Evolutionary conservation across 805 yeast genomes (phyloP).

Genomic region (Saitoella complicata): DNA sequence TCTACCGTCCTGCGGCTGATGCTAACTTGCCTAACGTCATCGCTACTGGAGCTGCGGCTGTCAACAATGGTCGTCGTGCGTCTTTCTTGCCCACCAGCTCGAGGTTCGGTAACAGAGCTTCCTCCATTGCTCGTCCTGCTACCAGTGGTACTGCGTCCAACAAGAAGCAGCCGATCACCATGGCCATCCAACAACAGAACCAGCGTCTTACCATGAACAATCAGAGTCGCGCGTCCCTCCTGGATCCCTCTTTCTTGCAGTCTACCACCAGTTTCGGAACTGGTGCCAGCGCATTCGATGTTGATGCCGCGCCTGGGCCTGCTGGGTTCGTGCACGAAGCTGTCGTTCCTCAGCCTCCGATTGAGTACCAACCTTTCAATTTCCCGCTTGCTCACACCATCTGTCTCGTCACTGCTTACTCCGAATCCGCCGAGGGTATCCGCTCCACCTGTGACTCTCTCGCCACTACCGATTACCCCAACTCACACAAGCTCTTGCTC

Average conservation of each 20-base stretch:
- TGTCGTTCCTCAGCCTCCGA: constrained; percentile 82
- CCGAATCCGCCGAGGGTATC: constrained; percentile 77
- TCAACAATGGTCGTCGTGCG: too few relatives aligned
- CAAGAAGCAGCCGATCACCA: too few relatives aligned
- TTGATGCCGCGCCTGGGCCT: neutral
- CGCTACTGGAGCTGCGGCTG: constrained; percentile 1
- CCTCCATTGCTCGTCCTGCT: too few relatives aligned
- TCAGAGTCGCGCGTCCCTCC: too few relatives aligned
- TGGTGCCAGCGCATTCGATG: constrained; percentile 2
- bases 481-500: constrained; percentile 75
- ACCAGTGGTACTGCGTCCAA: too few relatives aligned
- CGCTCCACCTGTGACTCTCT: constrained; percentile 82
- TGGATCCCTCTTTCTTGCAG: too few relatives aligned
- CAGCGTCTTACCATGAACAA: too few relatives aligned
- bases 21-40: constrained; percentile 8
- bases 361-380: constrained; percentile 71
- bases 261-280: too few relatives aligned
- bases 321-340: constrained; percentile 36
- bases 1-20: constrained; percentile 26
- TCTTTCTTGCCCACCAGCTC: too few relatives aligned
- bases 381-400: constrained; percentile 63
- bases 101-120: too few relatives aligned
- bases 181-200: too few relatives aligned
- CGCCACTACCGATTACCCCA: constrained; percentile 91
- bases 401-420: constrained; percentile 79